Evolutionary conservation across 352 stramenopile species (phyloP).

Genomic region (Pythium oligandrum): DNA sequence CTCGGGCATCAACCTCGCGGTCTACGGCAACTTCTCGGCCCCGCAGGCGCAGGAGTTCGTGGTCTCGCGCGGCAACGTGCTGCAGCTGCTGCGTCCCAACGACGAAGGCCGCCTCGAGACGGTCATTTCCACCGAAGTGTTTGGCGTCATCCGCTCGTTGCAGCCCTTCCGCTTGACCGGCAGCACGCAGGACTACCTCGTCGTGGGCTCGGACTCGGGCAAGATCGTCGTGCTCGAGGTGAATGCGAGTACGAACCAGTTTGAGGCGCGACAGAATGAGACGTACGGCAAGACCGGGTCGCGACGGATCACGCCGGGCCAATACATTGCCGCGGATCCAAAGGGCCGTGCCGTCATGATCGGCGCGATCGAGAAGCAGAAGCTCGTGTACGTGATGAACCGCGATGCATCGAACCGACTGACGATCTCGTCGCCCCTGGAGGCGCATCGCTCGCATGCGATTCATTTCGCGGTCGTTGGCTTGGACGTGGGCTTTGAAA

Average conservation of each 20-base stretch:
- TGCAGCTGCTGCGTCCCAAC: slow-evolving; percentile 92
- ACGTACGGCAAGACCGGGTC: slow-evolving; percentile 97
- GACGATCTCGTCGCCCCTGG: slow-evolving; percentile 98
- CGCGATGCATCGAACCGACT: slow-evolving; percentile 90
- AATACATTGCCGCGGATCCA: slow-evolving; percentile 97
- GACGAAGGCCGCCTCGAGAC: slow-evolving; percentile 67
- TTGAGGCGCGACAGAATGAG: slow-evolving; percentile 89
- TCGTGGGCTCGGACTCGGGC: slow-evolving; percentile 95
- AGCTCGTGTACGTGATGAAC: slow-evolving; percentile 99
- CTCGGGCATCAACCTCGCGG: slow-evolving; percentile 72
- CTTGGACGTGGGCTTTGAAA: slow-evolving; percentile 98
- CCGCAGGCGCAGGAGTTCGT: slow-evolving; percentile 93
- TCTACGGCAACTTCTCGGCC: slow-evolving; percentile 91
- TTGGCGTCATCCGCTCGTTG: slow-evolving; percentile 91
- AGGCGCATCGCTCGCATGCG: slow-evolving; percentile 95
- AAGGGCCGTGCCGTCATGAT: slow-evolving; percentile 97
- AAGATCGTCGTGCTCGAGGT: slow-evolving; percentile 96
- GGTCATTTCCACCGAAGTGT: slow-evolving; percentile 83
- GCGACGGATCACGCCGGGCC: slow-evolving; percentile 94
- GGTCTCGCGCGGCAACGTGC: slow-evolving; percentile 88
- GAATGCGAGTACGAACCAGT: slow-evolving; percentile 67
- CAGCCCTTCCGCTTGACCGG: slow-evolving; percentile 85
- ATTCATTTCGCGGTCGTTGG: slow-evolving; percentile 94
- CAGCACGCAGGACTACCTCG: slow-evolving; percentile 93
- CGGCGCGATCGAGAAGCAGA: slow-evolving; percentile 96